A percentile compares a stretch with the other conserved stretches of the same genome.
These are phyloP conservation scores for Fusarium burgessii DNA, from an alignment of 2,329 filamentous ascomycete genomes.

Conservation along the genomic window DNA sequence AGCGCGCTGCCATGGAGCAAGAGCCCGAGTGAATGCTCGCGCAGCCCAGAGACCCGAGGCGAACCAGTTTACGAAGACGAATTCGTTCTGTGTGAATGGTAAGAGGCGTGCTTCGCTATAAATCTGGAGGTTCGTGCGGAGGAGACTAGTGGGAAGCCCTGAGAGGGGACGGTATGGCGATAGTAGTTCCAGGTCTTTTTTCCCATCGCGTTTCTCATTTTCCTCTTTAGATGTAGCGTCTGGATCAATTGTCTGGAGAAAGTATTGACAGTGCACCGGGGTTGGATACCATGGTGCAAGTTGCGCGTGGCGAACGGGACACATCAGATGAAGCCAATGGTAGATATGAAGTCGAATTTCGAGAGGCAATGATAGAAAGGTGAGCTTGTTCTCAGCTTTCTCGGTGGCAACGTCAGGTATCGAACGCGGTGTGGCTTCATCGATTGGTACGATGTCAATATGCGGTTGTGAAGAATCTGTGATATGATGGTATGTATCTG, in stretches of 20 bases:
- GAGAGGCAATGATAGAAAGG: slow-evolving; percentile 53
- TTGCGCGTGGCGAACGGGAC: slow-evolving; percentile 54
- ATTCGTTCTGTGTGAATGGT: slow-evolving; percentile 59
- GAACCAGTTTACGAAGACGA: slow-evolving; percentile 61
- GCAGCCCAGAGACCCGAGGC: slow-evolving; percentile 59
- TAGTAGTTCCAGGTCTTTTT: slow-evolving; percentile 36
- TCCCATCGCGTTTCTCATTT: not conserved
- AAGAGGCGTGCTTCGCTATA: slow-evolving; percentile 57
- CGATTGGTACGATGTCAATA: slow-evolving; percentile 17
- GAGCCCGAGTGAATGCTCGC: slow-evolving; percentile 50
- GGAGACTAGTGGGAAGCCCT: slow-evolving; percentile 56
- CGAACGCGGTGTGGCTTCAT: slow-evolving; percentile 18
- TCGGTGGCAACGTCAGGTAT: slow-evolving; percentile 11
- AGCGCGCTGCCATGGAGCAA: slow-evolving; percentile 58
- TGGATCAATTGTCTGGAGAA: slow-evolving; percentile 40
- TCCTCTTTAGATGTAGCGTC: not conserved
- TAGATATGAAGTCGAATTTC: slow-evolving; percentile 63
- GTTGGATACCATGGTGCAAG: slow-evolving; percentile 57
- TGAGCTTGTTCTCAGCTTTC: slow-evolving; percentile 1
- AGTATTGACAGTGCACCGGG: slow-evolving; percentile 50
- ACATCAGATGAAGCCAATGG: slow-evolving; percentile 54
- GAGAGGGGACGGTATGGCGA: slow-evolving; percentile 53
- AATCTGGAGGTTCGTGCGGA: slow-evolving; percentile 54
- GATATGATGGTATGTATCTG: not conserved
- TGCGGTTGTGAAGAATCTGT: slow-evolving; percentile 1